Conservation (phyloP, 2,329 filamentous ascomycete genomes). For the Penicillium sp. region DNA sequence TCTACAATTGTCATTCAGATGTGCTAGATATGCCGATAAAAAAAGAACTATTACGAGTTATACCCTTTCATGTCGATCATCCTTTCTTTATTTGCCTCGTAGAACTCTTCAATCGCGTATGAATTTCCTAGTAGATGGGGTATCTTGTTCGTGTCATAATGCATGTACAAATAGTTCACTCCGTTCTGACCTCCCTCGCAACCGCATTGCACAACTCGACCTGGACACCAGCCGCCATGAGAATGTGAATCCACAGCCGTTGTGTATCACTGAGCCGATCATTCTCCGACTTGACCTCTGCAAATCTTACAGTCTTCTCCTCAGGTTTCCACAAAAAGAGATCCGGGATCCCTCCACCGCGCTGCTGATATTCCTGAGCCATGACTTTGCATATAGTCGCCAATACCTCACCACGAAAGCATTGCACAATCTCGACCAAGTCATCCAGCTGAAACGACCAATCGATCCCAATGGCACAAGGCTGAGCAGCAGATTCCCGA, state of each 20-base stretch:
- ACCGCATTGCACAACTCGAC: constrained; percentile 74
- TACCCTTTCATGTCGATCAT: constrained; percentile 14
- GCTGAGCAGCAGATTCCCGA: constrained; percentile 62
- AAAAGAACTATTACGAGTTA: constrained; percentile 24
- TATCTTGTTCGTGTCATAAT: constrained; percentile 2
- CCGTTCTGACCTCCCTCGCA: constrained; percentile 50
- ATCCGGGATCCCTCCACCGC: constrained; percentile 86
- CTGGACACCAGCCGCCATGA: constrained; percentile 74
- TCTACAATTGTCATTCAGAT: constrained; percentile 8
- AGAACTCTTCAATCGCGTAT: not conserved
- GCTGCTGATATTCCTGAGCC: constrained; percentile 85
- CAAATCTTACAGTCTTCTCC: constrained; percentile 65
- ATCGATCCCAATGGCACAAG: constrained; percentile 84
- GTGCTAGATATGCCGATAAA: constrained; percentile 20
- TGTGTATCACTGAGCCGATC: constrained; percentile 95
- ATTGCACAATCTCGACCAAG: constrained; percentile 68
- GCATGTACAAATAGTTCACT: constrained; percentile 2
- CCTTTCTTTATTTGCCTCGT: constrained; percentile 2
- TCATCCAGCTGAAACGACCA: constrained; percentile 82
- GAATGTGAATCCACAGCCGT: constrained; percentile 91
- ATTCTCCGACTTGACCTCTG: constrained; percentile 77
- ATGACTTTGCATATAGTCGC: constrained; percentile 86
- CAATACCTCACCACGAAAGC: constrained; percentile 74
- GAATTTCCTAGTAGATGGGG: not conserved
- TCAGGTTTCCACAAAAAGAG: constrained; percentile 74